These are phyloP conservation scores for Auxenochlorella pyrenoidosa DNA, from an alignment of 139 green algal species.

Conservation along the genomic window DNA sequence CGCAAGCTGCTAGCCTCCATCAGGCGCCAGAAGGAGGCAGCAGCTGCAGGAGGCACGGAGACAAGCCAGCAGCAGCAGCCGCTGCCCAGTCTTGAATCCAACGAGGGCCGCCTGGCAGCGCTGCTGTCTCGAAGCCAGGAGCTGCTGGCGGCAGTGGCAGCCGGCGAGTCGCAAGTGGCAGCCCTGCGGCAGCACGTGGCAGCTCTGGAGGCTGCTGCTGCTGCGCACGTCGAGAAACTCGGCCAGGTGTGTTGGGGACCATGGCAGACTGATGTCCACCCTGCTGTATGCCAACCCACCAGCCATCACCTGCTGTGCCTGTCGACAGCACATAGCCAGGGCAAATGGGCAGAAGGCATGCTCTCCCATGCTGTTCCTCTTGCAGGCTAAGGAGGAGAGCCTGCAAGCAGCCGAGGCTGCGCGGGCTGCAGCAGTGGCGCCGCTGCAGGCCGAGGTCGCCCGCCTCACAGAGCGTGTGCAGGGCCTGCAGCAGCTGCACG, in stretches of 20 bases:
- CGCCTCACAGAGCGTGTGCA: conserved; percentile 45
- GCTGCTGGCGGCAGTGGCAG: not conserved
- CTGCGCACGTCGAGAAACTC: not conserved
- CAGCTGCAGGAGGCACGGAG: not conserved
- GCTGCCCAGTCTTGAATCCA: not conserved
- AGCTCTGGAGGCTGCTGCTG: not conserved
- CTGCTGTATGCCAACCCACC: no score
- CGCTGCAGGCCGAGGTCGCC: conserved; percentile 43
- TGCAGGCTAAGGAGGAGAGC: conserved; percentile 19
- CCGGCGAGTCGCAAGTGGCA: conserved; percentile 4
- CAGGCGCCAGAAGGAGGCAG: not conserved
- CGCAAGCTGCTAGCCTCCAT: not conserved
- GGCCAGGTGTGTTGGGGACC: not conserved
- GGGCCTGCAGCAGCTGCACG: conserved; percentile 33
- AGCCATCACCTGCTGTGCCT: no score
- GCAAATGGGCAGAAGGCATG: no score
- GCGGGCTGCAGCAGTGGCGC: conserved; percentile 9
- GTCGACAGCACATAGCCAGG: no score
- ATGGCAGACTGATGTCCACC: no score
- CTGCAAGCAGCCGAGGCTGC: conserved; percentile 7
- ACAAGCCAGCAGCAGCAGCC: not conserved
- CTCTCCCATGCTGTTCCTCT: not conserved
- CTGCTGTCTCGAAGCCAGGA: conserved; percentile 3
- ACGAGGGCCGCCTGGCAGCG: not conserved
- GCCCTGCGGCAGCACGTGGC: conserved; percentile 16